Percentiles rank a stretch among this genome's conserved stretches.
Evolutionary conservation across 805 yeast species (phyloP).

Genomic region (Metschnikowia sp.): DNA sequence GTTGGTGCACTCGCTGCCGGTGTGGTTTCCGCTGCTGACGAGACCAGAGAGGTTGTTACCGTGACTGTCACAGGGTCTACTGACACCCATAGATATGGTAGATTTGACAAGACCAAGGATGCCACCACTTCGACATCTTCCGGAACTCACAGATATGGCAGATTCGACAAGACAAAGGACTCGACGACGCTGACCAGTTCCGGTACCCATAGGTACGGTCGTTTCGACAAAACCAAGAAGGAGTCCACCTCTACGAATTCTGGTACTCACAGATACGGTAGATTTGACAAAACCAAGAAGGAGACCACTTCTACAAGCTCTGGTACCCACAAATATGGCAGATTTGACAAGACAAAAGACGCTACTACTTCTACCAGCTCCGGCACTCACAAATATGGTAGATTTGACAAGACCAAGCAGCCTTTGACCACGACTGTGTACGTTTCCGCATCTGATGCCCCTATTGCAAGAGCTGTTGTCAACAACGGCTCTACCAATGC

Average conservation of each 20-base stretch:
- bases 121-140: conserved; percentile 11
- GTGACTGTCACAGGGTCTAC: conserved; percentile 18
- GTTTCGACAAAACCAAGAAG: conserved; percentile 48
- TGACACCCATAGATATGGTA: conserved; percentile 21
- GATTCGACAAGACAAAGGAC: conserved; percentile 20
- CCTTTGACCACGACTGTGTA: conserved; percentile 37
- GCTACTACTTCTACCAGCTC: conserved; percentile 29
- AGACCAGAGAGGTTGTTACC: conserved; percentile 15
- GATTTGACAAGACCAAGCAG: conserved; percentile 32
- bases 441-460: conserved; percentile 15
- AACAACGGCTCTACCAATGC: conserved; percentile 11
- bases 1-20: conserved; percentile 16
- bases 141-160: conserved; percentile 19
- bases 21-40: conserved; percentile 15
- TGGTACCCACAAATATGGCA: conserved; percentile 30
- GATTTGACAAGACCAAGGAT: conserved; percentile 23
- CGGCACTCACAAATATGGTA: conserved; percentile 34
- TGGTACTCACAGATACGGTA: conserved; percentile 30
- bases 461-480: conserved; percentile 17
- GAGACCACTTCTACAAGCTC: conserved; percentile 15
- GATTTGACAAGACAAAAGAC: conserved; percentile 36
- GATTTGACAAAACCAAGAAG: conserved; percentile 17
- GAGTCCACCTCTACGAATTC: conserved; percentile 15
- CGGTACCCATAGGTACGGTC: conserved; percentile 53
- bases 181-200: conserved; percentile 10